Percentiles rank a stretch among this genome's conserved stretches.
Evolutionary conservation across 2,329 filamentous ascomycete species (phyloP).

Genomic region (Fusarium oxysporum): DNA sequence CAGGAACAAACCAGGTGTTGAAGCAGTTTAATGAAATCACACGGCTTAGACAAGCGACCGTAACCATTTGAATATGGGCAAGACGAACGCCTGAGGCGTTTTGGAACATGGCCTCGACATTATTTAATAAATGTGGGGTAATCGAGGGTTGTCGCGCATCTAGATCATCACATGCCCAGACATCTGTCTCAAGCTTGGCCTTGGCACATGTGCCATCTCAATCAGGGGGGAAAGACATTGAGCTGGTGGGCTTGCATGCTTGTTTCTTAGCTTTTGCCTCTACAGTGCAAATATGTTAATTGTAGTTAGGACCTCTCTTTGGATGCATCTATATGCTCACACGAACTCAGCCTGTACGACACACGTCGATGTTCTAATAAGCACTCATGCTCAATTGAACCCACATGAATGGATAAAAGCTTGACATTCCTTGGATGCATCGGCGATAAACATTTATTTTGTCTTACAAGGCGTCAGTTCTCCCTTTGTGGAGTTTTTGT

Average conservation of each 20-base stretch:
- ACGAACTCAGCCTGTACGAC: neutral
- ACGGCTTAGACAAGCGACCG: fast-evolving
- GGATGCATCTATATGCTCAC: fast-evolving
- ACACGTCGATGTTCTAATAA: fast-evolving
- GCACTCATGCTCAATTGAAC: fast-evolving
- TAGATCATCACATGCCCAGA: neutral
- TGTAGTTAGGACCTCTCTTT: neutral
- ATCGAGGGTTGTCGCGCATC: neutral
- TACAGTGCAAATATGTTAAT: fast-evolving
- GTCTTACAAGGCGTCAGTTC: neutral
- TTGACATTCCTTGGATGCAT: neutral
- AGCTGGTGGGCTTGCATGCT: fast-evolving
- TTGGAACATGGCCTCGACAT: neutral
- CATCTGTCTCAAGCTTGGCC: neutral
- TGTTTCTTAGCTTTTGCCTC: too few relatives aligned
- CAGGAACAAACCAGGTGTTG: fast-evolving
- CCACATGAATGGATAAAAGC: too few relatives aligned
- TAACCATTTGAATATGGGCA: neutral
- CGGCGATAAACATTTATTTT: neutral
- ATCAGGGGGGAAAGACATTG: neutral
- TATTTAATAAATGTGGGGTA: neutral
- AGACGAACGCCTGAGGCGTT: fast-evolving
- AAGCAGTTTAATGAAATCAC: too few relatives aligned
- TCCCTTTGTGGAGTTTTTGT: neutral
- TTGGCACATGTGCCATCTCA: neutral